Conservation (phyloP, 805 yeast genomes). For the Ogataea parapolymorpha region DNA sequence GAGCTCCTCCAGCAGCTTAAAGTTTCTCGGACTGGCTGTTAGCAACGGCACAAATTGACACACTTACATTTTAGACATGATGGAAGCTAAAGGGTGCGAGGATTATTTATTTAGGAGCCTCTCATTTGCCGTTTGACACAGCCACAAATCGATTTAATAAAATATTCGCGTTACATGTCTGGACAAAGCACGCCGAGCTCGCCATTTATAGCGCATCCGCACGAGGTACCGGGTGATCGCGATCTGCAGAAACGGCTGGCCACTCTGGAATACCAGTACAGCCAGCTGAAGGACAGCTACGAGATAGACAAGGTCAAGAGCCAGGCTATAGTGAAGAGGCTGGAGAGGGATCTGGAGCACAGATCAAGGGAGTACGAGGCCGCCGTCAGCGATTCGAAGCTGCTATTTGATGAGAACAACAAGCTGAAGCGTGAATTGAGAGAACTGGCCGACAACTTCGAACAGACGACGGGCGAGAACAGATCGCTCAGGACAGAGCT, state of each 20-base stretch:
- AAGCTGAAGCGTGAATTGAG: constrained; percentile 39
- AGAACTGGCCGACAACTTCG: background rate
- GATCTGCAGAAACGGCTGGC: background rate
- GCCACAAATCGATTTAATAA: constrained; percentile 4
- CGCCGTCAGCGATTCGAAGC: constrained; percentile 17
- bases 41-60: background rate
- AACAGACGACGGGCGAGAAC: constrained; percentile 5
- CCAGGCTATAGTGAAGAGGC: constrained; percentile 6
- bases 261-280: constrained; percentile 1
- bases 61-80: constrained; percentile 30
- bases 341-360: constrained; percentile 14
- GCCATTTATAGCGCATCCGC: constrained; percentile 19
- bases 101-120: constrained; percentile 1
- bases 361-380: constrained; percentile 34
- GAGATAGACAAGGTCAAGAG: constrained; percentile 4
- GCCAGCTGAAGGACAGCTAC: constrained; percentile 1
- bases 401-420: constrained; percentile 19
- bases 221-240: background rate
- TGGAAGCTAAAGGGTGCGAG: constrained; percentile 2
- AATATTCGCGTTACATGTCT: constrained; percentile 1
- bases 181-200: constrained; percentile 15
- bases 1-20: constrained; percentile 89
- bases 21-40: constrained; percentile 76
- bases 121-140: constrained; percentile 10
- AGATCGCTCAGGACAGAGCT: constrained; percentile 4